Evolutionary conservation across 306 rosid species (phyloP), one percentile per base, ranked within the genome.

Genomic region (Rosa chinensis): DNA sequence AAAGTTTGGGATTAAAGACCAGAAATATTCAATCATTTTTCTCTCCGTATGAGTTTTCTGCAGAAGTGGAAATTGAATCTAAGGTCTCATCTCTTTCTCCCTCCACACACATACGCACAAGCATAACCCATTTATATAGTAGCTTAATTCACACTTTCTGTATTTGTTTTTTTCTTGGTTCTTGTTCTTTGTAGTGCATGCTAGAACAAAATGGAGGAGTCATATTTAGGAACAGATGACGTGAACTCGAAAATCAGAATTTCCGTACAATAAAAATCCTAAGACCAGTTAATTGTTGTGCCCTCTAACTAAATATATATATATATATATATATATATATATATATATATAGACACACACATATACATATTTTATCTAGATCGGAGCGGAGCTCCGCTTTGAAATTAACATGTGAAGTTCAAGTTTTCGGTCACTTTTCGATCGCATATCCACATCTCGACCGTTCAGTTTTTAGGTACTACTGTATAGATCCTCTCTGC

Each of bases 1-100:
- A 85, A 80, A 56, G 20, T 14, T 62, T 69, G 52, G 89, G 91
- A 48, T 47, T 87, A 28, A 84, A 87, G 18, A 75, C 82, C 17
- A 87, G 43, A 70, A 83, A 80, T 52, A 79, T 93, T 74, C 81
- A 58, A 6, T 85, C 98, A 37, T 75, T n/a, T 59, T 86, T 89
- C 83, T 79, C 90, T 5, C 39, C 79, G 13, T 28, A 82, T 1
- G 88, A 84, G 37, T 84, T 89, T 74, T 84, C 84, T 40, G 89
- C 87, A 4, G 73, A 50, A 58, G 67, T 93, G 0, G 90, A 86
- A 71, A 74, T 79, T 21, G 81, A 88, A 44, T 61, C 79, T 45
- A 39, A 84, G 79, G 96, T 88, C 11, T n/a, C 1, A 37, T 44
- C 72, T 77, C 40, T 37, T 13, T 35, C n/a, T 2, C 3, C 14